Evolutionary conservation across 2,329 filamentous ascomycete genomes (phyloP).

Genomic region (Mollisiaceae sp.): DNA sequence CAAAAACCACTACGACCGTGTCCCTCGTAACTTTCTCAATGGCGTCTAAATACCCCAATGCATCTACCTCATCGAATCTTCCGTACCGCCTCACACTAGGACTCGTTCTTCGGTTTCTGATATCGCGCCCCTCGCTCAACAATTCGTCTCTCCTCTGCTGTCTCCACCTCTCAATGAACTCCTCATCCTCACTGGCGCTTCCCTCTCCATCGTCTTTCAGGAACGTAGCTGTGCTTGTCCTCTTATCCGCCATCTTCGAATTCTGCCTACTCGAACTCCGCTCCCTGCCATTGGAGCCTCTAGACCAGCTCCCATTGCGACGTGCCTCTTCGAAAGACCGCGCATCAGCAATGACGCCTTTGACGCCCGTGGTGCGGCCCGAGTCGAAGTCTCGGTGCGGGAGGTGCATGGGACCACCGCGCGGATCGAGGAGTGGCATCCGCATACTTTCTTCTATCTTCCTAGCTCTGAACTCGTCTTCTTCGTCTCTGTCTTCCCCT

Average conservation of each 20-base stretch:
- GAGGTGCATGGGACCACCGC: constrained; percentile 56
- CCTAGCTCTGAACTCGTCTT: constrained; percentile 39
- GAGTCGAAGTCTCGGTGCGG: constrained; percentile 67
- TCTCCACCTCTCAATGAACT: constrained; percentile 88
- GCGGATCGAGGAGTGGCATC: constrained; percentile 61
- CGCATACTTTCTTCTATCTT: constrained; percentile 70
- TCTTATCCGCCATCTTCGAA: constrained; percentile 27
- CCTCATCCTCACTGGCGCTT: constrained; percentile 64
- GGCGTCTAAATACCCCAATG: constrained; percentile 90
- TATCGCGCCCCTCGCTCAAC: constrained; percentile 62
- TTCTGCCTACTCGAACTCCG: background rate
- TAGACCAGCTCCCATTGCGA: constrained; percentile 43
- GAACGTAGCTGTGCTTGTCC: constrained; percentile 30
- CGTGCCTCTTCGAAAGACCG: constrained; percentile 75
- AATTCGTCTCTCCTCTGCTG: constrained; percentile 80
- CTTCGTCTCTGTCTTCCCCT: constrained; percentile 61
- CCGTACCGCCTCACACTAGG: constrained; percentile 82
- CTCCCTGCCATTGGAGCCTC: background rate
- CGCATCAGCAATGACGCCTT: constrained; percentile 86
- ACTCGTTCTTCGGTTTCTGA: constrained; percentile 71
- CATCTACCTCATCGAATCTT: constrained; percentile 82
- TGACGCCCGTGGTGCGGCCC: constrained; percentile 78
- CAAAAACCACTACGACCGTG: constrained; percentile 88
- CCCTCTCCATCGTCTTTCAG: constrained; percentile 38
- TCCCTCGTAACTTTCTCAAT: constrained; percentile 86